These are phyloP conservation scores for Stylosanthes scabra DNA, from an alignment of 331 rosid species.

Conservation along the genomic window DNA sequence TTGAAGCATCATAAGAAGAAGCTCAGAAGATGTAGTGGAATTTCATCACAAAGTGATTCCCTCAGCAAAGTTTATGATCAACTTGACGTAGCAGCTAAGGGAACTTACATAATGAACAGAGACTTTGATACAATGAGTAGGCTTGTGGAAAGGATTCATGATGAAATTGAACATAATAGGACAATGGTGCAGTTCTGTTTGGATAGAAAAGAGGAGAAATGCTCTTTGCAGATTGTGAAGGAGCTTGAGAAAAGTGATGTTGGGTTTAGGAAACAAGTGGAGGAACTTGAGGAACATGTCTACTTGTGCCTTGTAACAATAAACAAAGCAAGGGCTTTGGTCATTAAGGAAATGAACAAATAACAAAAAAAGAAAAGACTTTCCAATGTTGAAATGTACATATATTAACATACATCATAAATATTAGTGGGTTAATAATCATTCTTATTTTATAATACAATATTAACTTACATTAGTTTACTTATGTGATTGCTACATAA, in stretches of 20 bases:
- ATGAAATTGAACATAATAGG: slow-evolving; percentile 56
- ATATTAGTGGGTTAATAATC: background rate
- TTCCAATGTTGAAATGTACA: no score
- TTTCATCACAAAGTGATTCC: slow-evolving; percentile 23
- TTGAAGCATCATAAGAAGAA: slow-evolving; percentile 35
- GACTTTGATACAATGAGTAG: slow-evolving; percentile 64
- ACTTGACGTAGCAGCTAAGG: slow-evolving; percentile 64
- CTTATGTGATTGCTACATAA: background rate
- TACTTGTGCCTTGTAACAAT: slow-evolving; percentile 63
- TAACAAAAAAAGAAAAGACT: no score
- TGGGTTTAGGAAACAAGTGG: slow-evolving; percentile 59
- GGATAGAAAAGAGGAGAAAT: slow-evolving; percentile 50
- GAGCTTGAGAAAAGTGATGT: slow-evolving; percentile 56
- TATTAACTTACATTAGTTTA: no score
- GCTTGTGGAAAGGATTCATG: slow-evolving; percentile 51
- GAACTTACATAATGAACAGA: slow-evolving; percentile 59
- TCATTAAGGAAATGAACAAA: slow-evolving; percentile 52
- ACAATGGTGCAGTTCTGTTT: slow-evolving; percentile 53
- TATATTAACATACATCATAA: no score
- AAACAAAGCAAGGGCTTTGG: slow-evolving; percentile 57
- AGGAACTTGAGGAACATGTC: slow-evolving; percentile 68
- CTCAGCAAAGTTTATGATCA: slow-evolving; percentile 50
- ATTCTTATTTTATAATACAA: no score
- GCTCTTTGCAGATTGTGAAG: slow-evolving; percentile 52
- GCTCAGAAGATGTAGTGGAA: background rate